Percentiles rank a stretch among this genome's conserved stretches.
phyloP scores from a whole-genome alignment of 192 early-diverging fungal genomes.

The Podila horticola region DNA sequence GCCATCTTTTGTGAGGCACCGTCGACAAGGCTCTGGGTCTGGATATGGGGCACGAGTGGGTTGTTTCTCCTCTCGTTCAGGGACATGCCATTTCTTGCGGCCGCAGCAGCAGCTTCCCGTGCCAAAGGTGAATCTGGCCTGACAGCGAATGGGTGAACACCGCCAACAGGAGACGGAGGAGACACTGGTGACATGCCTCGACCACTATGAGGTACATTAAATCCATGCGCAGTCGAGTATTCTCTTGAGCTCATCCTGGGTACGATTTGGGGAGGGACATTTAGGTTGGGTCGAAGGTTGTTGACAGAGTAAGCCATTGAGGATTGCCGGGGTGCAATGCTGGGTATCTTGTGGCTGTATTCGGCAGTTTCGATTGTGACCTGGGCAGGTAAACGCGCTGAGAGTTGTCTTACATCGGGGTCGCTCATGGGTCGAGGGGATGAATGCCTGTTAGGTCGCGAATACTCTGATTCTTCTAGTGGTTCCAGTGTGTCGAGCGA shows the following conservation, averaged over 20 bases:
- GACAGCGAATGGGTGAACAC: slow-evolving; percentile 10
- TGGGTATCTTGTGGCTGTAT: slow-evolving; percentile 35
- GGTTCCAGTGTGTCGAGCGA: slow-evolving; percentile 40
- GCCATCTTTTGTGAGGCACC: not conserved
- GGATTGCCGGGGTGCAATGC: slow-evolving; percentile 38
- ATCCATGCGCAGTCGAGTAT: slow-evolving; percentile 39
- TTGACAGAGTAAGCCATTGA: slow-evolving; percentile 44
- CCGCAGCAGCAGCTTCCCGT: not conserved
- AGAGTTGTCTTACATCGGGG: slow-evolving; percentile 21
- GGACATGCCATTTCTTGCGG: slow-evolving; percentile 28
- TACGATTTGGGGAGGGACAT: slow-evolving; percentile 38
- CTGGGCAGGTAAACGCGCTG: slow-evolving; percentile 24
- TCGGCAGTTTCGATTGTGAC: slow-evolving; percentile 37
- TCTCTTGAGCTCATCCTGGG: slow-evolving; percentile 41
- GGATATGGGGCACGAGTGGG: slow-evolving; percentile 45
- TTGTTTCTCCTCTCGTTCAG: slow-evolving; percentile 42
- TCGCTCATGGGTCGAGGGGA: slow-evolving; percentile 37
- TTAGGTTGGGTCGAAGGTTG: slow-evolving; percentile 28
- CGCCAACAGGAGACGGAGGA: slow-evolving; percentile 33
- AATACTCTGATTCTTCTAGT: slow-evolving; percentile 4
- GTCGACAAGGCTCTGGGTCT: slow-evolving; percentile 29
- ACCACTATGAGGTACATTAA: slow-evolving; percentile 34
- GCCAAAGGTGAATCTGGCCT: slow-evolving; percentile 15
- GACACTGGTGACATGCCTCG: slow-evolving; percentile 48
- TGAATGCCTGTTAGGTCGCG: slow-evolving; percentile 3